Base-by-base conservation (phyloP, 2,329 filamentous ascomycete species). In the Tolypocladium tropicale region DNA sequence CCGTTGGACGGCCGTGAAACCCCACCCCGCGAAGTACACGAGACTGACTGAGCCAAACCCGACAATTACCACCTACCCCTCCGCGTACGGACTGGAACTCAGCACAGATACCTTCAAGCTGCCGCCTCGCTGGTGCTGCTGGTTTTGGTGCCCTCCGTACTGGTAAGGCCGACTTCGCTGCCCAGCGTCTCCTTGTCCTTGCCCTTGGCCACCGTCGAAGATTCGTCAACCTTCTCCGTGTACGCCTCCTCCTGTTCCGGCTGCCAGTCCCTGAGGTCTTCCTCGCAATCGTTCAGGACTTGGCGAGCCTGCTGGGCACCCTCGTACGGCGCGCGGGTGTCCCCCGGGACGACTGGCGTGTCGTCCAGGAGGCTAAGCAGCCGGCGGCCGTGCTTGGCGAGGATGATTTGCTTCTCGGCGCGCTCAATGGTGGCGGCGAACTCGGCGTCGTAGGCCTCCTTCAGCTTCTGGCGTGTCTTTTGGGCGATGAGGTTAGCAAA, bases 371-470 rank as follows among this genome's bases (percentile, higher is more conserved):
- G 81, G 63, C 88, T 85, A 56, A 99, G 72, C 37, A 99, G 81
- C 48, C 90, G 85, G 55, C 90, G 88, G 23, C 91, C 93, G 69
- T 97, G 92, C 65, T 89, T 89, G 56, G 94, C 93, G 18, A 99
- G 82, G 58, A 99, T 89, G 65, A 93, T 89, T 70, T 99, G 94
- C 76, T 97, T 97, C 77, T 97, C 94, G 28, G 91, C 91, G 34
- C 93, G 88, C 77, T 99, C 94, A 64, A 99, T 95, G 23, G 91
- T 89, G 57, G 92, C 91, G 18, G 88, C 83, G 61, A 96, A 89
- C 70, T 97, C 91, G 58, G 89, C 73, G 62, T 92, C 89, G 68
- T 93, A 97, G 28, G 94, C 90, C 73, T 96, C 90, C 75, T 95
- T 96, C 74, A 99, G 80, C 75, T 96, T 97, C 73, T 94, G 89